Base-by-base conservation (phyloP, 2,329 filamentous ascomycete species). In the Colletotrichum truncatum region DNA sequence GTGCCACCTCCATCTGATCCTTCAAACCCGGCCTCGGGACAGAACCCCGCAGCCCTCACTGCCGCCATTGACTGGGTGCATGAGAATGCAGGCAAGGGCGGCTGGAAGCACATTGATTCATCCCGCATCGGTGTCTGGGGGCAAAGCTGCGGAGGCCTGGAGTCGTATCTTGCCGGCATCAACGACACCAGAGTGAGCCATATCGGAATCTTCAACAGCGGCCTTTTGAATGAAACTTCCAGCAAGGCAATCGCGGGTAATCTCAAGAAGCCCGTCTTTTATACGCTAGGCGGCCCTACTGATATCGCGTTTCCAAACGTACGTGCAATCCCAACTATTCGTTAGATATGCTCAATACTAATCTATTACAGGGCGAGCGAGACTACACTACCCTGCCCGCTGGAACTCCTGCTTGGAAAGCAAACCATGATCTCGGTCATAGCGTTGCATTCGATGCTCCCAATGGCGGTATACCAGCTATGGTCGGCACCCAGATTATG, bases 171-270 rank as follows among this genome's bases (percentile, higher is more conserved):
- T 14, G 60, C 60, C 21, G 53, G 52, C 6, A n/a, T 52, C 14
- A 52, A 58, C 28, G 60, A 64, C 28, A 10, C 53, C 5, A 43
- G 53, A 0, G 52, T 57, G 23, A 30, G 34, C n/a, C 52, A 57
- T 16, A 43, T 64, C 11, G 60, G 60, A 16, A 59, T 64, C 16
- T 64, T 64, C 60, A 64, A 58, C 7, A 57, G 52, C 45, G 60
- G 60, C 6, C 34, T 43, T 5, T 18, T 58, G 4, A 43, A 26
- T 7, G 60, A 51, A 30, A 18, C 25, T 0, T 34, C 52, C 0
- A 64, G 52, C 8, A 52, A 51, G 12, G 34, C 43, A 0, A 16
- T 58, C 4, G 60, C 54, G 0, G 60, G 53, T 1, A 58, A 43
- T 6, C 26, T 58, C 10, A 64, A 32, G 14, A 64, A 52, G 28